These are phyloP conservation scores for Xylariaceae sp. DNA, from an alignment of 2,329 filamentous ascomycete genomes.

Conservation along the genomic window DNA sequence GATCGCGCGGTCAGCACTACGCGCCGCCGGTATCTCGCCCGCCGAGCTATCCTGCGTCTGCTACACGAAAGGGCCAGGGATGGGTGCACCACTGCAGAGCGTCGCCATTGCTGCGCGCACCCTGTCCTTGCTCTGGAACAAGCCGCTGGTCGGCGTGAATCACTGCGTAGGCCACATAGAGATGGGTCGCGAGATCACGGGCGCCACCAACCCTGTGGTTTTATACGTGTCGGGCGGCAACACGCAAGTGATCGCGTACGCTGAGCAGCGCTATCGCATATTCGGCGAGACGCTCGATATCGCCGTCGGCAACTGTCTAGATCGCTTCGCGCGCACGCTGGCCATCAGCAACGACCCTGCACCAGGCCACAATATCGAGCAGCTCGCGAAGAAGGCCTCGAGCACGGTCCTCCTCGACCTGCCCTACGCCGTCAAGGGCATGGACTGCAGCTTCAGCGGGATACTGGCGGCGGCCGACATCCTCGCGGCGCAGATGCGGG, in stretches of 20 bases:
- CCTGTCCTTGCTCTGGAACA: constrained; percentile 75
- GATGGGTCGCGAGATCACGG: constrained; percentile 92
- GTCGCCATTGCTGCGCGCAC: constrained; percentile 83
- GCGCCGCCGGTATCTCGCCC: constrained; percentile 56
- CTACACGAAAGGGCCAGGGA: constrained; percentile 92
- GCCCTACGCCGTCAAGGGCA: constrained; percentile 95
- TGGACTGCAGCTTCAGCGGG: constrained; percentile 95
- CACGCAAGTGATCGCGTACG: constrained; percentile 96
- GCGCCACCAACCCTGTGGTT: constrained; percentile 85
- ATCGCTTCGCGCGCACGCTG: constrained; percentile 88
- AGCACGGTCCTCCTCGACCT: constrained; percentile 67
- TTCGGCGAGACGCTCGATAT: constrained; percentile 98
- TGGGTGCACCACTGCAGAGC: constrained; percentile 86
- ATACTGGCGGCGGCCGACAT: constrained; percentile 80
- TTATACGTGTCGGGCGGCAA: constrained; percentile 95
- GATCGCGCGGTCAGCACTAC: constrained; percentile 74
- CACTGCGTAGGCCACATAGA: constrained; percentile 98
- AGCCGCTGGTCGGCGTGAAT: constrained; percentile 90
- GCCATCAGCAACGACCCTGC: constrained; percentile 92
- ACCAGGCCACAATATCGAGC: constrained; percentile 96
- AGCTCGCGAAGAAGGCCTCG: constrained; percentile 69
- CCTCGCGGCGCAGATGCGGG: constrained; percentile 62
- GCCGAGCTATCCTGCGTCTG: constrained; percentile 82
- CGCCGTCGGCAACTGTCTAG: constrained; percentile 93
- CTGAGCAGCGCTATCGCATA: constrained; percentile 89